phyloP scores from a whole-genome alignment of 108 stramenopile genomes.

The Skeletonema marinoi region DNA sequence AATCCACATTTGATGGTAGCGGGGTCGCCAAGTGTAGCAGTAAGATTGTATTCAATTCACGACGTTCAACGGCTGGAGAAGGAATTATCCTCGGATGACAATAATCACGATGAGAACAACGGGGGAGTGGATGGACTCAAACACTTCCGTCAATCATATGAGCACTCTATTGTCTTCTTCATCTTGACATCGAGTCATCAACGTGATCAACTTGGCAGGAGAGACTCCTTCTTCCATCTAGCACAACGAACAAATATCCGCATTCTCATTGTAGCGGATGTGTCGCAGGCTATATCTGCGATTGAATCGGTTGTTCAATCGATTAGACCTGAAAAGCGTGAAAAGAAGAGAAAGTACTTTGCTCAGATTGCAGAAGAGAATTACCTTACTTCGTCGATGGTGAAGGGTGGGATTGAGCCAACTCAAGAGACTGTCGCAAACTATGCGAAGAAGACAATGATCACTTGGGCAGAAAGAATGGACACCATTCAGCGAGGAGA shows the following conservation, averaged over 20 bases:
- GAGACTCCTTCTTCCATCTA: conserved; percentile 53
- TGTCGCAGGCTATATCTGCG: conserved; percentile 31
- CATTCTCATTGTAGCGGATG: conserved; percentile 30
- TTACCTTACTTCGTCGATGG: conserved; percentile 22
- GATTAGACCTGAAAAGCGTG: conserved; percentile 46
- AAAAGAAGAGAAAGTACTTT: conserved; percentile 45
- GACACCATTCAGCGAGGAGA: conserved; percentile 52
- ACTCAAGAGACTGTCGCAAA: conserved; percentile 37
- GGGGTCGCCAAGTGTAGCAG: conserved; percentile 45
- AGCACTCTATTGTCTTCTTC: conserved; percentile 55
- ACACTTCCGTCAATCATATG: conserved; percentile 50
- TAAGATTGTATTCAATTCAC: conserved; percentile 43
- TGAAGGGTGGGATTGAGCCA: conserved; percentile 12
- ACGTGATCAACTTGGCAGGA: conserved; percentile 47
- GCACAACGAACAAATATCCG: conserved; percentile 41
- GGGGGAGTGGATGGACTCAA: conserved; percentile 32
- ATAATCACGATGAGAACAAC: not conserved
- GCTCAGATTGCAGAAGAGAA: conserved; percentile 34
- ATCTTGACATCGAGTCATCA: conserved; percentile 37
- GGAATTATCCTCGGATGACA: not conserved
- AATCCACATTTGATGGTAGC: conserved; percentile 61
- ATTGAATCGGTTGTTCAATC: conserved; percentile 42
- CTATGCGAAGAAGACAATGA: conserved; percentile 46
- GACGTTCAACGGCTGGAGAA: conserved; percentile 33
- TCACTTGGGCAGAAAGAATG: conserved; percentile 44